Evolutionary conservation across 1,139 yeast genomes (phyloP).

Genomic region (Taphrina deformans): DNA sequence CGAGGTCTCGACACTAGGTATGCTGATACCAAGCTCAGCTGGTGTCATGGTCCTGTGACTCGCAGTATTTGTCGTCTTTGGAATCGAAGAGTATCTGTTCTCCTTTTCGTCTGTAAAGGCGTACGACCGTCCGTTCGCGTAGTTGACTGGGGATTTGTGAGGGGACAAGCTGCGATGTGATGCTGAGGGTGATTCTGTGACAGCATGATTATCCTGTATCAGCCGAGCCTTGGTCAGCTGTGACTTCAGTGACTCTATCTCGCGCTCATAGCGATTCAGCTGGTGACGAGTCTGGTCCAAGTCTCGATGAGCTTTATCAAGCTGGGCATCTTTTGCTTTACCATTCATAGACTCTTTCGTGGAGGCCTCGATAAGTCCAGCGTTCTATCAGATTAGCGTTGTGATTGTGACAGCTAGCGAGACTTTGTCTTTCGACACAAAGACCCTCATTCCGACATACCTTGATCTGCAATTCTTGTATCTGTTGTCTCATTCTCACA

Average conservation of each 20-base stretch:
- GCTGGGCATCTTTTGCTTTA: constrained; percentile 67
- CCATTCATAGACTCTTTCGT: constrained; percentile 55
- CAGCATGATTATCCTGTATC: constrained; percentile 21
- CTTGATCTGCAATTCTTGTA: constrained; percentile 19
- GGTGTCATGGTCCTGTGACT: constrained; percentile 2
- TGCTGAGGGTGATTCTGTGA: constrained; percentile 19
- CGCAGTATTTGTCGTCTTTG: constrained; percentile 3
- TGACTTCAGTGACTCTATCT: constrained; percentile 47
- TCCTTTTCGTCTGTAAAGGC: constrained; percentile 37
- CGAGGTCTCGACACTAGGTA: neutral
- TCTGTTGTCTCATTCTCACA: neutral
- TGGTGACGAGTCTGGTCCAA: constrained; percentile 56
- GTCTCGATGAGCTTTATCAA: constrained; percentile 61
- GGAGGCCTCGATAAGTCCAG: constrained; percentile 54
- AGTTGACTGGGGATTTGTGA: neutral
- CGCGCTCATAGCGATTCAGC: constrained; percentile 56
- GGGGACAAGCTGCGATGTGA: constrained; percentile 3
- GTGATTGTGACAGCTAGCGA: neutral
- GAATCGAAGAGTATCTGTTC: constrained; percentile 29
- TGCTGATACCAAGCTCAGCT: constrained; percentile 34
- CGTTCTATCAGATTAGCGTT: constrained; percentile 38
- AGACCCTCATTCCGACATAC: neutral
- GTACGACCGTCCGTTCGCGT: constrained; percentile 2
- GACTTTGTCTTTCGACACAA: neutral
- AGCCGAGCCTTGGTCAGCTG: constrained; percentile 25